A percentile compares a stretch with the other conserved stretches of the same genome.
Evolutionary conservation across 495 filamentous ascomycete genomes (phyloP).

Genomic region (Penicillium longicatenatum): DNA sequence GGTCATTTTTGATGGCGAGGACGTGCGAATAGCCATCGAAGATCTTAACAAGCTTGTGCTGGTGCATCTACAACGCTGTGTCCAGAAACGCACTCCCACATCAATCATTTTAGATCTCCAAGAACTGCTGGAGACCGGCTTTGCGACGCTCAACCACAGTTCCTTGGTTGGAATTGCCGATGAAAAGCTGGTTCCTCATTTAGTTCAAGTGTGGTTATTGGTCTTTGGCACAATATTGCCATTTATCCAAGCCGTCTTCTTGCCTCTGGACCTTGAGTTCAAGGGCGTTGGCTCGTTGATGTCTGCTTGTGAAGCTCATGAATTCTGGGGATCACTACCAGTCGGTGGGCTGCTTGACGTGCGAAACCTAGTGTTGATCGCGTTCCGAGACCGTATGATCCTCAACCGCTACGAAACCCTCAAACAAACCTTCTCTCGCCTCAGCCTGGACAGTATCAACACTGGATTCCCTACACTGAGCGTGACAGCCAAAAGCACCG

Average conservation of each 20-base stretch:
- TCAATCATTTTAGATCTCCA: conserved; percentile 77
- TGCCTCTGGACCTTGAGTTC: conserved; percentile 93
- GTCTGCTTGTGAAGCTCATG: conserved; percentile 70
- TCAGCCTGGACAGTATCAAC: conserved; percentile 82
- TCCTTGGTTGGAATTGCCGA: conserved; percentile 72
- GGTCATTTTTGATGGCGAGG: conserved; percentile 90
- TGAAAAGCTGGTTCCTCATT: conserved; percentile 77
- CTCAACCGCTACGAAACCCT: conserved; percentile 82
- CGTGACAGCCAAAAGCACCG: conserved; percentile 51
- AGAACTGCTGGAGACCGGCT: conserved; percentile 79
- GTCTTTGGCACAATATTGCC: conserved; percentile 89
- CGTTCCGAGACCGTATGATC: conserved; percentile 87
- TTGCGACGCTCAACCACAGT: conserved; percentile 78
- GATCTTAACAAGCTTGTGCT: conserved; percentile 88
- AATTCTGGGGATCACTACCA: conserved; percentile 78
- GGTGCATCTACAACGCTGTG: conserved; percentile 78
- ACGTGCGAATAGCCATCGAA: conserved; percentile 85
- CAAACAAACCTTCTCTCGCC: conserved; percentile 85
- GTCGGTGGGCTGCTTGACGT: conserved; percentile 70
- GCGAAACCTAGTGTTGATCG: conserved; percentile 81
- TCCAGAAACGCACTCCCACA: conserved; percentile 65
- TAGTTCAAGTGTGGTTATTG: conserved; percentile 92
- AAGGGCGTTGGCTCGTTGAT: conserved; percentile 79
- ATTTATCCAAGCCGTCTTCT: conserved; percentile 94
- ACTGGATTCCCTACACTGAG: conserved; percentile 51